Base-by-base conservation (phyloP, 2,329 filamentous ascomycete genomes). In the Penicillium aurantiogriseum region DNA sequence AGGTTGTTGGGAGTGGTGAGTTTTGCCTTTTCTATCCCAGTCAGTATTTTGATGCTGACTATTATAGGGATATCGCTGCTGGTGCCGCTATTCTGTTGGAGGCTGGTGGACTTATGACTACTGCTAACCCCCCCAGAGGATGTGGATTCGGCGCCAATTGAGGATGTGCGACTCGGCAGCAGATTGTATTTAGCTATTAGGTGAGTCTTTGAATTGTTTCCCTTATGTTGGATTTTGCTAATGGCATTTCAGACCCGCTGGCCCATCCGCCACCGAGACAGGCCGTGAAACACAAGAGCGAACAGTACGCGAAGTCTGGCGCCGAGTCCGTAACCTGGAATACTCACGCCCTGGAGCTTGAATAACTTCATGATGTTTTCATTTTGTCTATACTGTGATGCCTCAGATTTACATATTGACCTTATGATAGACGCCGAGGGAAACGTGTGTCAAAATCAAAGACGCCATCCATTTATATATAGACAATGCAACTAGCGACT, bases 1-100 rank as follows among this genome's bases (percentile, higher is more conserved):
- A 3, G 88, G 88, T 0, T 91, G 88, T 67, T 91, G 88, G 88
- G 89, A 91, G 73, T 92, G 89, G 86, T 87, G 66, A 63, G 80
- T 71, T 42, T 25, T 21, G 10, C 8, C 46, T 53, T 27, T 43
- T 35, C 33, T 17, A 13, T 35, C 2, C 27, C 36, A 6, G 27
- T 46, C 7, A 44, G 6, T 46, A 39, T 10, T 8, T 8, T 19
- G 13, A 6, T 21, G 36, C 50, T 60, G 31, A 61, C 39, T 29
- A 31, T 27, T 9, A 11, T 38, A 70, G 66, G 88, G 89, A 92
- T 63, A 89, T 91, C 4, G 88, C 88, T 2, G 89, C 89, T 13
- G 89, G 88, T 2, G 85, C 91, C 57, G 88, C 87, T 5, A 86
- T 92, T 40, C 75, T 92, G 1, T 77, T 86, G 56, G 89, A 92